Conservation (phyloP, 2,329 filamentous ascomycete species). For the Colletotrichum coccodes region DNA sequence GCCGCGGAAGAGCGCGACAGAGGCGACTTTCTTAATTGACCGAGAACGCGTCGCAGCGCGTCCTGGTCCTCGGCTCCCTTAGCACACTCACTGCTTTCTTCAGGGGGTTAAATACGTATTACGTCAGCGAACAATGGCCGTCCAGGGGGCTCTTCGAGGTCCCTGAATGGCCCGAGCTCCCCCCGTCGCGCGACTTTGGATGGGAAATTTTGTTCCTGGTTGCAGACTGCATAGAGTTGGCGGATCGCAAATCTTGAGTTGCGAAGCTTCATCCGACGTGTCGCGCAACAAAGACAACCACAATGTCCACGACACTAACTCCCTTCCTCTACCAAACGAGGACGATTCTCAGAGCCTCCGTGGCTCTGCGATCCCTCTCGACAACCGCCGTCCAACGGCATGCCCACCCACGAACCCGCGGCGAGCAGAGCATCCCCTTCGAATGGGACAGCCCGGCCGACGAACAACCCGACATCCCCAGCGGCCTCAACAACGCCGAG, state of each 20-base stretch:
- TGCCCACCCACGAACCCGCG: conserved; percentile 36
- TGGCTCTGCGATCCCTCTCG: conserved; percentile 34
- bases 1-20: background rate
- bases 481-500: conserved; percentile 32
- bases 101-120: background rate
- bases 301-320: conserved; percentile 61
- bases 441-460: conserved; percentile 50
- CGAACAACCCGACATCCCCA: conserved; percentile 35
- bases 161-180: conserved; percentile 24
- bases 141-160: background rate
- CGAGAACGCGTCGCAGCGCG: conserved; percentile 1
- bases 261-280: background rate
- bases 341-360: conserved; percentile 60
- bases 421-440: conserved; percentile 58
- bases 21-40: background rate
- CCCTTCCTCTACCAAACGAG: conserved; percentile 80
- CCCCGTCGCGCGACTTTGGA: background rate
- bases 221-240: background rate
- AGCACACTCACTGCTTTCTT: background rate
- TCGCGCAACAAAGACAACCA: background rate
- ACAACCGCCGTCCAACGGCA: conserved; percentile 18
- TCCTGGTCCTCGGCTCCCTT: background rate
- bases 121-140: conserved; percentile 3
- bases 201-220: conserved; percentile 18
- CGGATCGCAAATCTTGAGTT: background rate